Percentiles rank a stretch among this genome's conserved stretches.
Evolutionary conservation across 2,329 filamentous ascomycete genomes (phyloP).

Genomic region (Colletotrichum salicis): DNA sequence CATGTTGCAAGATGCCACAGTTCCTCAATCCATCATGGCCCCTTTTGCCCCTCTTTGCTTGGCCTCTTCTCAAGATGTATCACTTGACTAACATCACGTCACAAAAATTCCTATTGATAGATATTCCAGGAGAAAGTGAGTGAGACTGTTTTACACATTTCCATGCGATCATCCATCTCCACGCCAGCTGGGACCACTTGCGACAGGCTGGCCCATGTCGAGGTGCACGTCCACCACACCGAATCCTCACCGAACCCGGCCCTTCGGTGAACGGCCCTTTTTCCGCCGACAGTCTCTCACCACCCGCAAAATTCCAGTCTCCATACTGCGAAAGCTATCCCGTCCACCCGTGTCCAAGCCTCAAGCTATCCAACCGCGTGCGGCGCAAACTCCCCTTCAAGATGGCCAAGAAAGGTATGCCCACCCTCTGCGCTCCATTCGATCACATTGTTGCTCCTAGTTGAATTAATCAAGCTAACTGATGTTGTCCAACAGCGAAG

Average conservation of each 20-base stretch:
- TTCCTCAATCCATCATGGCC: neutral
- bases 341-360: constrained; percentile 30
- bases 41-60: neutral
- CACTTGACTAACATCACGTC: constrained; percentile 9
- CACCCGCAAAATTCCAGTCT: constrained; percentile 29
- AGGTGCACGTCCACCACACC: neutral
- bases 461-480: constrained; percentile 6
- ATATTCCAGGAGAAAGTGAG: neutral
- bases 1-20: neutral
- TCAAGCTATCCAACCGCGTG: constrained; percentile 17
- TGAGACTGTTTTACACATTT: neutral
- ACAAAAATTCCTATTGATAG: neutral
- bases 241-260: neutral
- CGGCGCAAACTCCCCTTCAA: constrained; percentile 19
- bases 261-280: constrained; percentile 31
- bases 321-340: constrained; percentile 2
- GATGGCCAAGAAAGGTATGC: constrained; percentile 37
- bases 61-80: neutral
- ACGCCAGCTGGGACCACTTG: neutral
- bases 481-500: constrained; percentile 70
- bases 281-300: constrained; percentile 20
- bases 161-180: neutral
- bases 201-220: neutral
- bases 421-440: neutral
- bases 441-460: neutral